Conservation (phyloP, 2,329 filamentous ascomycete genomes). For the Neopestalotiopsis rosae region DNA sequence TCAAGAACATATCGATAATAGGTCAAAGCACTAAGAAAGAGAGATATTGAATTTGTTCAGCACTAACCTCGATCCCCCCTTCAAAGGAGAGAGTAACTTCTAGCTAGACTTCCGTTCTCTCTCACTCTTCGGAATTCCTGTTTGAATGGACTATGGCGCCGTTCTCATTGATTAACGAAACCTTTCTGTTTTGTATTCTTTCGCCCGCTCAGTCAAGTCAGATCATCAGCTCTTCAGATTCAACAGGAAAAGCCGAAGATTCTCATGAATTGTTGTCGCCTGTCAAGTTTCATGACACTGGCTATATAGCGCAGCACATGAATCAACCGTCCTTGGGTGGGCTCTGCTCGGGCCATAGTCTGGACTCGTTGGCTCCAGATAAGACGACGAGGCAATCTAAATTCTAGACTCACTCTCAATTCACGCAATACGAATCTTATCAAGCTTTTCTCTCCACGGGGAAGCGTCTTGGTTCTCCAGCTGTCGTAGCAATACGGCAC, state of each 20-base stretch:
- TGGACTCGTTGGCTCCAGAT: background rate
- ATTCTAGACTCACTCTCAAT: background rate
- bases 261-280: background rate
- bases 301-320: background rate
- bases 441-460: constrained; percentile 12
- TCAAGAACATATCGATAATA: no score
- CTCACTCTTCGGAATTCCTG: no score
- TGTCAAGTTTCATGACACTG: background rate
- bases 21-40: no score
- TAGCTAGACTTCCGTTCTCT: no score
- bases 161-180: no score
- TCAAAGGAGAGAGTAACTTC: no score
- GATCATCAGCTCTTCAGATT: background rate
- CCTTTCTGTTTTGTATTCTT: no score
- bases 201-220: background rate
- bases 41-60: no score
- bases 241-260: background rate
- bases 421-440: background rate
- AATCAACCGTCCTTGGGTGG: background rate
- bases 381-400: background rate
- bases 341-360: background rate
- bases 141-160: no score
- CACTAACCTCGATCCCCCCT: no score
- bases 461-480: constrained; percentile 9
- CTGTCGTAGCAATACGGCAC: background rate